Evolutionary conservation across 179 eudicot species (phyloP).

Genomic region (Spergularia azorica): DNA sequence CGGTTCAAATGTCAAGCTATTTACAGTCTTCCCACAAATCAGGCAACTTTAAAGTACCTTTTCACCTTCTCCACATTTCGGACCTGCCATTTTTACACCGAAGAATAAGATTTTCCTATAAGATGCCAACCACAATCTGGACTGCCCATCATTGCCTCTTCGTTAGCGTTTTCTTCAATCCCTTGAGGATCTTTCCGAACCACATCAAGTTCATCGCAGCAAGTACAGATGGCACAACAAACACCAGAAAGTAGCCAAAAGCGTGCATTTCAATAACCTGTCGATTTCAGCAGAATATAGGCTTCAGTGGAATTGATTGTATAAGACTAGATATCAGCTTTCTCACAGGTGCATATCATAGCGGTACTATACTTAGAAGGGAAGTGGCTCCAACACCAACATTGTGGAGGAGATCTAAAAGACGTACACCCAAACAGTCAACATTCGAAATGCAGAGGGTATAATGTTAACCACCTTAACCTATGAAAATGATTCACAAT

Average conservation of each 20-base stretch:
- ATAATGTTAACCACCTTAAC: too few relatives aligned
- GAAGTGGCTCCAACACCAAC: too few relatives aligned
- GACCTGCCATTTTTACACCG: slow-evolving; percentile 22
- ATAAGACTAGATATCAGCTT: too few relatives aligned
- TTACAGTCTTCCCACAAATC: slow-evolving; percentile 24
- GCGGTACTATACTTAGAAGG: too few relatives aligned
- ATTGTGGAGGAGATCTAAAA: too few relatives aligned
- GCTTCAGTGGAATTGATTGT: not conserved
- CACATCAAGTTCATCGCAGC: slow-evolving; percentile 89
- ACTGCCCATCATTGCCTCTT: slow-evolving; percentile 45
- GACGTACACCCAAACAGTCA: too few relatives aligned
- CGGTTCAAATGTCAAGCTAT: slow-evolving; percentile 21
- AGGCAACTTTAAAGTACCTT: not conserved
- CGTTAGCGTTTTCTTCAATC: slow-evolving; percentile 70
- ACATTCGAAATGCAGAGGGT: too few relatives aligned
- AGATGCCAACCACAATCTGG: not conserved
- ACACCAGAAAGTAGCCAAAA: slow-evolving; percentile 70
- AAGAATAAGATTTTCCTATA: not conserved
- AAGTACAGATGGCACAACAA: slow-evolving; percentile 71
- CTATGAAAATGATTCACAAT: too few relatives aligned
- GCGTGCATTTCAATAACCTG: slow-evolving; percentile 86
- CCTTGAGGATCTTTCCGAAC: slow-evolving; percentile 94
- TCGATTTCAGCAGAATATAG: slow-evolving; percentile 12
- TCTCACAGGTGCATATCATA: too few relatives aligned
- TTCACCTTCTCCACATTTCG: slow-evolving; percentile 14